These are phyloP conservation scores for Cantharellus anzutake DNA, from an alignment of 768 basidiomycete species.

Conservation along the genomic window DNA sequence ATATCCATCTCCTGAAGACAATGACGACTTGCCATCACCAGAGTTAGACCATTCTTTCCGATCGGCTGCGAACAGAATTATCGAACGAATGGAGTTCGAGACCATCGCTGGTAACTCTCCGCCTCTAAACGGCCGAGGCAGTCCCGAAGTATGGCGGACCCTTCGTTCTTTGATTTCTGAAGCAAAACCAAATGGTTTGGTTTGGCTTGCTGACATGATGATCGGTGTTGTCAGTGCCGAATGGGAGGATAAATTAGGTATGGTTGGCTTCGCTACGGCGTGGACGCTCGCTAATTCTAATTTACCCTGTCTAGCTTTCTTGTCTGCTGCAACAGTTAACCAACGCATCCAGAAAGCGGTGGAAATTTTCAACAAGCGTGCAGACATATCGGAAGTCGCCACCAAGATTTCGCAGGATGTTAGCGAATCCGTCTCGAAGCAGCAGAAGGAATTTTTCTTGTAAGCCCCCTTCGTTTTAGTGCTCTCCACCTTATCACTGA, in stretches of 20 bases:
- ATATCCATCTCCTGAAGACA: slow-evolving; percentile 21
- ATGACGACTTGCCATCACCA: slow-evolving; percentile 39
- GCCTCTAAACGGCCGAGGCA: neutral
- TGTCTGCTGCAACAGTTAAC: slow-evolving; percentile 38
- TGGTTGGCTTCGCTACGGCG: slow-evolving; percentile 12
- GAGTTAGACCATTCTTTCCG: slow-evolving; percentile 27
- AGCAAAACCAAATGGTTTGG: neutral
- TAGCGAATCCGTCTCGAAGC: slow-evolving; percentile 69
- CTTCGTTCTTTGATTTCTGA: slow-evolving; percentile 4
- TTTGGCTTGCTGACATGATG: slow-evolving; percentile 40
- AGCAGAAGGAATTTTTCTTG: slow-evolving; percentile 75
- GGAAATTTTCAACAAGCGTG: slow-evolving; percentile 51
- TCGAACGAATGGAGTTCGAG: neutral
- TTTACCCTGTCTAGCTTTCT: slow-evolving; percentile 15
- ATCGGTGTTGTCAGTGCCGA: slow-evolving; percentile 40
- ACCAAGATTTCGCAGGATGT: slow-evolving; percentile 65
- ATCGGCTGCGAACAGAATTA: neutral
- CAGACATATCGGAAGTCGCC: slow-evolving; percentile 62
- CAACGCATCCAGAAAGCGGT: slow-evolving; percentile 48
- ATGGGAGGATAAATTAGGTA: slow-evolving; percentile 54
- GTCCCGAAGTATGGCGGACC: slow-evolving; percentile 1
- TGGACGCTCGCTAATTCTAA: neutral
- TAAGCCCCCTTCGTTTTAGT: neutral
- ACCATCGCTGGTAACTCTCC: neutral
- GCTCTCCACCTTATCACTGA: neutral